phyloP scores from a whole-genome alignment of 176 grass and related monocot genomes.

The Puccinellia tenuiflora region DNA sequence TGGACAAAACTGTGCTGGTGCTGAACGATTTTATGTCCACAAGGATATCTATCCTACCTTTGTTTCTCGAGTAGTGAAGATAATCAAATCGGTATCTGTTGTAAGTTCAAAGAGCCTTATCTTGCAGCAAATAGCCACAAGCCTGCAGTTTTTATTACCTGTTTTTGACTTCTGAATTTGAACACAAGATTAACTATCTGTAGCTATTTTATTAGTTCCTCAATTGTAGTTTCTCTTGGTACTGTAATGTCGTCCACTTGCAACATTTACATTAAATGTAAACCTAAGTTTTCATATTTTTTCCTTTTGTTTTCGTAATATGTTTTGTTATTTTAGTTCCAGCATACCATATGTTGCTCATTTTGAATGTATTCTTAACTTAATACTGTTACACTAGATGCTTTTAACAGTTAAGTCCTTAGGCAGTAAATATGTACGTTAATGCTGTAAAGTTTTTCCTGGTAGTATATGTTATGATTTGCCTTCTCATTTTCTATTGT shows the following conservation, averaged over 20 bases:
- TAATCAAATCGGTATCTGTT: constrained; percentile 93
- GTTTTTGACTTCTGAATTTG: not conserved
- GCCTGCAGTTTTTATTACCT: constrained; percentile 2
- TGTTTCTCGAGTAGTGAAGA: constrained; percentile 71
- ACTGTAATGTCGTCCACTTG: not conserved
- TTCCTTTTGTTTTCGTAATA: not conserved
- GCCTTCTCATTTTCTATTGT: not conserved
- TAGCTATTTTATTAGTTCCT: constrained; percentile 3
- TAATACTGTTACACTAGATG: not conserved
- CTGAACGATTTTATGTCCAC: constrained; percentile 99
- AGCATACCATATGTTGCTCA: not conserved
- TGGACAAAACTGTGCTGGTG: constrained; percentile 94
- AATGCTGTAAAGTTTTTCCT: not conserved
- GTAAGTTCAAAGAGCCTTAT: constrained; percentile 52
- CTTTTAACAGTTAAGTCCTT: constrained; percentile 12
- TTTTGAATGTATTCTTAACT: not conserved
- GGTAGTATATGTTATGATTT: not conserved
- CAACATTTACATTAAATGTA: not conserved
- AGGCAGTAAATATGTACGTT: not conserved
- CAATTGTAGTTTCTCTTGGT: not conserved
- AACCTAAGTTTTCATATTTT: not conserved
- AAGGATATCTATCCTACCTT: constrained; percentile 73
- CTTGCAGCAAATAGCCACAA: not conserved
- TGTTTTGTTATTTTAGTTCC: constrained; percentile 1
- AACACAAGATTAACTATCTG: not conserved